Evolutionary conservation across 495 filamentous ascomycete species (phyloP), one percentile per base, ranked within the genome.

Genomic region (Darksidea phi): DNA sequence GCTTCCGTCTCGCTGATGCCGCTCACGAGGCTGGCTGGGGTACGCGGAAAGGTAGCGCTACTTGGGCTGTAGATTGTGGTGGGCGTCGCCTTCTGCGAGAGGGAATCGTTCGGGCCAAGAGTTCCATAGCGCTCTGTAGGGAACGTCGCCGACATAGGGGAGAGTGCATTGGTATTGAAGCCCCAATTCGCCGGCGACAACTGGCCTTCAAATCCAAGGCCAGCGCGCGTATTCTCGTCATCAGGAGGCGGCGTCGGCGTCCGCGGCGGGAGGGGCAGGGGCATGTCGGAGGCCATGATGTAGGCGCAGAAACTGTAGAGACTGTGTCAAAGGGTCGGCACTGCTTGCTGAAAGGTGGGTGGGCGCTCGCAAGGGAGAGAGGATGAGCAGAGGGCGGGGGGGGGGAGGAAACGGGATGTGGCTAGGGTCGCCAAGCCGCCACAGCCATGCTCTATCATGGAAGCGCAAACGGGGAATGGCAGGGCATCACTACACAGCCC

Each of bases 231-330:
- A 6, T 55, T 55, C 28, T 72, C 69, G 50, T 85, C 81, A 53
- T 87, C 84, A 59, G 80, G 75, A 38, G 86, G 86, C 54, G 86
- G 86, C 66, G 85, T 87, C 7, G 86, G 86, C 12, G 86, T 88
- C 47, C 85, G 79, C 46, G 86, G 86, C 48, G 86, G 85, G 17
- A 77, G 66, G 41, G 85, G 86, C 47, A 88, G 79, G 17, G 86
- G 85, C 53, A 86, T 74, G 51, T 73, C 75, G 32, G 82, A 81
- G 61, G 84, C 81, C 83, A 86, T 86, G 55, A 49, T 11, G 25
- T 43, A 43, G 34, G 25, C 63, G 57, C 15, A 52, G 55, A 47
- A 37, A 28, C 49, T 11, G 23, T 20, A 21, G 12, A 77, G n/a
- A n/a, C n/a, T n/a, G n/a, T n/a, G n/a, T n/a, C n/a, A n/a, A n/a